Conservation (phyloP, 208 protist species). For the Acanthamoeba triangularis region DNA sequence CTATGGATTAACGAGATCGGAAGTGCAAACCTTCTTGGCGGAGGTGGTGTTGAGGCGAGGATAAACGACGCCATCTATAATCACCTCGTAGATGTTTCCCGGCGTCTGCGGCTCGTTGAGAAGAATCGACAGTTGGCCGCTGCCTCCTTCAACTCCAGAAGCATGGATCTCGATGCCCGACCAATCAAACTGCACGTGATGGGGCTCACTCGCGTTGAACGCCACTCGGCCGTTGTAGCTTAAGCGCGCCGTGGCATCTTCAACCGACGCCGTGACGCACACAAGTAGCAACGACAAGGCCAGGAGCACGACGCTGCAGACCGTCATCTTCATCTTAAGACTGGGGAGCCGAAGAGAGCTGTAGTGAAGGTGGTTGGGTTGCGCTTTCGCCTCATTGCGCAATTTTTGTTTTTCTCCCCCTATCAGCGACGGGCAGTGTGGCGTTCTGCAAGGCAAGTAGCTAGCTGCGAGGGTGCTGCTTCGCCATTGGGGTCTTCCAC, state of each 20-base stretch:
- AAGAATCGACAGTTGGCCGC: conserved; percentile 5
- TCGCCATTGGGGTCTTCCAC: no score
- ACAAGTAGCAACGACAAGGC: not conserved
- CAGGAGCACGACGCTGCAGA: no score
- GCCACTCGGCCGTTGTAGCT: conserved; percentile 4
- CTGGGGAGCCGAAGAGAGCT: no score
- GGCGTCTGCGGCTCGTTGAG: not conserved
- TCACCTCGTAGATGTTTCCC: conserved; percentile 26
- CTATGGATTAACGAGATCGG: not conserved
- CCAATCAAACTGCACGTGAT: conserved; percentile 37
- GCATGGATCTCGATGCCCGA: conserved; percentile 20
- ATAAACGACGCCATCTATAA: not conserved
- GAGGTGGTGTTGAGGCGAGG: conserved; percentile 37
- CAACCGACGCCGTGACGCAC: not conserved
- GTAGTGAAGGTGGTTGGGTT: no score
- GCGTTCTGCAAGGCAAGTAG: no score
- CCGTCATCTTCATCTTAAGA: no score
- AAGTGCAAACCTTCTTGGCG: not conserved
- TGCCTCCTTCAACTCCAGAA: not conserved
- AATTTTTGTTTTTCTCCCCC: no score
- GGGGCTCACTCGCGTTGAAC: not conserved
- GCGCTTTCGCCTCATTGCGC: no score
- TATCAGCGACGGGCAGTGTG: no score
- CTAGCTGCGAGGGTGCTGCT: no score
- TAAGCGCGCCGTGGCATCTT: not conserved